Conservation (phyloP, 768 basidiomycete genomes). For the Naganishia randhawae region DNA sequence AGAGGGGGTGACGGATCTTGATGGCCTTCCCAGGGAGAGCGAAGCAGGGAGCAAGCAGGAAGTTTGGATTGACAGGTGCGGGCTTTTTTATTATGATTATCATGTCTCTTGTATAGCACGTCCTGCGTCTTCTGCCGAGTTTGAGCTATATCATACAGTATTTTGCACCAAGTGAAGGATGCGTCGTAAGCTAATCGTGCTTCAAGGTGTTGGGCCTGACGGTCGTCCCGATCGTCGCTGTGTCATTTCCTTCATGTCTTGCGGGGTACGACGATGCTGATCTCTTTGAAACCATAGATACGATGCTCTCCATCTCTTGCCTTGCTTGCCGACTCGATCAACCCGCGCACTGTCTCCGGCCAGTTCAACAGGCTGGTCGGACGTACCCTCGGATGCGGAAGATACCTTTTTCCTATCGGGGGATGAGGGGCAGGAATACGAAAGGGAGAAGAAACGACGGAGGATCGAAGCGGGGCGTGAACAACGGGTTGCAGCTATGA, state of each 20-base stretch:
- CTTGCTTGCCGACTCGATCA: constrained; percentile 53
- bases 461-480: constrained; percentile 61
- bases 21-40: constrained; percentile 24
- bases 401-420: constrained; percentile 76
- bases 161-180: background rate
- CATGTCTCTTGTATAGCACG: background rate
- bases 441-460: constrained; percentile 64
- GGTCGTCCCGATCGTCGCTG: background rate
- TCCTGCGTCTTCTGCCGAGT: background rate
- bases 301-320: constrained; percentile 71
- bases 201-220: background rate
- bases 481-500: constrained; percentile 63
- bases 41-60: constrained; percentile 37
- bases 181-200: background rate
- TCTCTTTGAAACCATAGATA: constrained; percentile 57
- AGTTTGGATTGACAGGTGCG: constrained; percentile 80
- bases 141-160: background rate
- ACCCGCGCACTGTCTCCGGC: constrained; percentile 48
- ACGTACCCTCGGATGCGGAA: constrained; percentile 78
- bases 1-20: background rate
- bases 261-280: background rate
- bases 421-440: constrained; percentile 64
- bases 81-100: constrained; percentile 32
- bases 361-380: constrained; percentile 66
- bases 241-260: background rate